Conservation (phyloP, 805 yeast species). For the Barnettozyma wickerhamii region DNA sequence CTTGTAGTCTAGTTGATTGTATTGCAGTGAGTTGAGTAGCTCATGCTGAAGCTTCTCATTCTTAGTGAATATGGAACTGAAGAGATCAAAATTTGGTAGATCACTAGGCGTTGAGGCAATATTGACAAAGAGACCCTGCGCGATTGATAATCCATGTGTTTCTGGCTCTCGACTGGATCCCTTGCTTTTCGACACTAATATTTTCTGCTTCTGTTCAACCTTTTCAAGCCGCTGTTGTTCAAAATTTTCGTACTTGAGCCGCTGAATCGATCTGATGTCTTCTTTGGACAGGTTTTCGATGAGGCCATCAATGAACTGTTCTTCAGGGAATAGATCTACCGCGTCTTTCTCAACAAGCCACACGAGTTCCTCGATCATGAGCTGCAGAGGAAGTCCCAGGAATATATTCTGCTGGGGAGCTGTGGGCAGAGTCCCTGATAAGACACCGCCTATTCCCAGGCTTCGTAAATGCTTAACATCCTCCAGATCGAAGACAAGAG, state of each 20-base stretch:
- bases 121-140: slow-evolving; percentile 14
- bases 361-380: slow-evolving; percentile 67
- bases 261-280: slow-evolving; percentile 17
- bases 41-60: slow-evolving; percentile 11
- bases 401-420: slow-evolving; percentile 95
- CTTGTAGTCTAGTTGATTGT: slow-evolving; percentile 7
- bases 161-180: background rate
- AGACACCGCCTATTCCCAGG: slow-evolving; percentile 67
- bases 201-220: slow-evolving; percentile 4
- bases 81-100: slow-evolving; percentile 12
- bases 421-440: slow-evolving; percentile 77
- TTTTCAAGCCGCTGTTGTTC: slow-evolving; percentile 9
- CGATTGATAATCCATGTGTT: slow-evolving; percentile 9
- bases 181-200: slow-evolving; percentile 4
- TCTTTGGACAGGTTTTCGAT: slow-evolving; percentile 10
- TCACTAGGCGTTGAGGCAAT: slow-evolving; percentile 18
- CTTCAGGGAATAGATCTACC: slow-evolving; percentile 42
- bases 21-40: slow-evolving; percentile 5
- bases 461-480: slow-evolving; percentile 52
- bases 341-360: slow-evolving; percentile 49
- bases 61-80: slow-evolving; percentile 13
- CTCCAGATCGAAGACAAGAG: slow-evolving; percentile 55
- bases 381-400: slow-evolving; percentile 74
- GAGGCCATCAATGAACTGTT: slow-evolving; percentile 23
- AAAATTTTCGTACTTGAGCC: background rate